Percentiles rank a stretch among this genome's conserved stretches.
phyloP scores from a whole-genome alignment of 2,329 filamentous ascomycete species.

The Dactylonectria estremocensis region DNA sequence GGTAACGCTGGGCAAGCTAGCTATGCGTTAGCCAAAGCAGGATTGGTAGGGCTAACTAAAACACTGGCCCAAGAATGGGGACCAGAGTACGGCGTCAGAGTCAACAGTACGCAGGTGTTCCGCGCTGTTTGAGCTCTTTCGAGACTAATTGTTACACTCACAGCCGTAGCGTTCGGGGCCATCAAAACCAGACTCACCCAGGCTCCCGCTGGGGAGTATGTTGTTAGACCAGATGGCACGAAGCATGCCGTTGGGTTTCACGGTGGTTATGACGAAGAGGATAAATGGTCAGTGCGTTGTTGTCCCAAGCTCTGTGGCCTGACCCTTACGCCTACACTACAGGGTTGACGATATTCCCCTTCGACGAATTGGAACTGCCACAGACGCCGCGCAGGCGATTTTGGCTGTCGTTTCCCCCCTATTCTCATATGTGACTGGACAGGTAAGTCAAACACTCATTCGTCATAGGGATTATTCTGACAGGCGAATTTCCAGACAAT shows the following conservation, averaged over 20 bases:
- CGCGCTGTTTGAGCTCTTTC: not conserved
- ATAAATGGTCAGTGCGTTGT: slow-evolving; percentile 20
- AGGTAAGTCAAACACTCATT: slow-evolving; percentile 17
- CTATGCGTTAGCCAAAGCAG: slow-evolving; percentile 89
- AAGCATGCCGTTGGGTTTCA: slow-evolving; percentile 33
- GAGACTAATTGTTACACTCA: not conserved
- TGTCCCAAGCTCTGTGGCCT: not conserved
- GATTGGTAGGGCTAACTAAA: slow-evolving; percentile 86
- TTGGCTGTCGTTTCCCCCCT: slow-evolving; percentile 28
- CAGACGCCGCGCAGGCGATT: slow-evolving; percentile 25
- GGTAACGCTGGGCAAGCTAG: slow-evolving; percentile 93
- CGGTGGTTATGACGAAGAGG: slow-evolving; percentile 32
- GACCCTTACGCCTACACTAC: not conserved
- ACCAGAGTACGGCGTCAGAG: slow-evolving; percentile 51
- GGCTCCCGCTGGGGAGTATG: slow-evolving; percentile 28
- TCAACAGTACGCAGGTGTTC: slow-evolving; percentile 11
- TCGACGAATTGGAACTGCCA: slow-evolving; percentile 26
- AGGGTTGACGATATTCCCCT: slow-evolving; percentile 31
- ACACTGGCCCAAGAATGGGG: slow-evolving; percentile 95
- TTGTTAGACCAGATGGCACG: slow-evolving; percentile 23
- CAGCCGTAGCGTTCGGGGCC: slow-evolving; percentile 29
- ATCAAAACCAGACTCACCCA: slow-evolving; percentile 34
- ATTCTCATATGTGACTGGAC: slow-evolving; percentile 32
- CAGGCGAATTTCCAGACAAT: slow-evolving; percentile 9
- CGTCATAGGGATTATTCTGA: not conserved